phyloP scores from a whole-genome alignment of 768 basidiomycete species.

The Tephrocybe rancida region DNA sequence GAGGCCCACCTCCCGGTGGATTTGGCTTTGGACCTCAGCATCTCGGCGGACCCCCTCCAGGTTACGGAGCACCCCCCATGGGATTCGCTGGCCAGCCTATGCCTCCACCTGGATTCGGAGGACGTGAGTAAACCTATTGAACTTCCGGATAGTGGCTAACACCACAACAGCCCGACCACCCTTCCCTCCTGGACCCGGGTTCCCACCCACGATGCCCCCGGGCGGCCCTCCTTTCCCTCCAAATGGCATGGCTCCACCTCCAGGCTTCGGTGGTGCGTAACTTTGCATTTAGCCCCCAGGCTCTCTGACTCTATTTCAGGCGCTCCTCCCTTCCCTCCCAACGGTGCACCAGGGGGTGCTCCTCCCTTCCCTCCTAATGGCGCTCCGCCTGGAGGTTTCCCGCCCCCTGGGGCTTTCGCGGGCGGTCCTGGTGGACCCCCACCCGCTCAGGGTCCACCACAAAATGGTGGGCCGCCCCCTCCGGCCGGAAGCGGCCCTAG shows the following conservation, averaged over 20 bases:
- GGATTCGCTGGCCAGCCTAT: constrained; percentile 49
- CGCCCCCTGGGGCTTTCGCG: constrained; percentile 37
- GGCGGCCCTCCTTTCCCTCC: constrained; percentile 79
- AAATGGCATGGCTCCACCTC: constrained; percentile 48
- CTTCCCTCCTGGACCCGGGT: constrained; percentile 69
- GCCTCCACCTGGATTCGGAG: constrained; percentile 58
- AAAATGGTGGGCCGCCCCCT: constrained; percentile 25
- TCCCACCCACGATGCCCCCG: constrained; percentile 50
- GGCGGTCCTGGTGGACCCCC: constrained; percentile 29
- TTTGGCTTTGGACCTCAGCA: constrained; percentile 88
- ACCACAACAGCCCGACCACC: constrained; percentile 57
- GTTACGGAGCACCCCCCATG: constrained; percentile 48
- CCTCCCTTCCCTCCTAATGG: constrained; percentile 57
- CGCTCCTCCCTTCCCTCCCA: constrained; percentile 8
- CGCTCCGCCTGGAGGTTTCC: constrained; percentile 41
- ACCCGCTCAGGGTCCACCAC: constrained; percentile 35
- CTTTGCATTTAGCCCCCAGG: not conserved
- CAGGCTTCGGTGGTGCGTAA: constrained; percentile 49
- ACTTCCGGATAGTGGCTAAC: constrained; percentile 7
- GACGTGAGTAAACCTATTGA: constrained; percentile 38
- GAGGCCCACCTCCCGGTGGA: constrained; percentile 85
- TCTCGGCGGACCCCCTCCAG: constrained; percentile 58
- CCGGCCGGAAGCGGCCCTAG: constrained; percentile 49
- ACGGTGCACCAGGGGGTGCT: constrained; percentile 22
- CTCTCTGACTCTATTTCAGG: not conserved